phyloP scores from a whole-genome alignment of 164 flowering plant genomes.

The Berberis thunbergii region DNA sequence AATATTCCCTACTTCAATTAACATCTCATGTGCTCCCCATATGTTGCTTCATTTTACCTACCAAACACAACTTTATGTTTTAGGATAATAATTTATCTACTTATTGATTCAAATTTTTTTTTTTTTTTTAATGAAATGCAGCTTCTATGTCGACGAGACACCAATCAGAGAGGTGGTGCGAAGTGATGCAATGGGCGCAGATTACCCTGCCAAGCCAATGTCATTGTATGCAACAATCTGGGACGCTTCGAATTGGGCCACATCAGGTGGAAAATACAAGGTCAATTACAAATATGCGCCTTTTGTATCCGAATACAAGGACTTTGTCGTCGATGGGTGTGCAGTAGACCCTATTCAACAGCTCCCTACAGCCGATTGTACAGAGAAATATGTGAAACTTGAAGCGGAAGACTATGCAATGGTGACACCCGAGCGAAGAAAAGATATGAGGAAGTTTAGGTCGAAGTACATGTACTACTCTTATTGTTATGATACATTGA shows the following conservation, averaged over 20 bases:
- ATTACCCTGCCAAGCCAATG: slow-evolving; percentile 94
- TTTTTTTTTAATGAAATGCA: slow-evolving; percentile 12
- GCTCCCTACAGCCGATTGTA: slow-evolving; percentile 18
- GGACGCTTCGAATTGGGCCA: slow-evolving; percentile 96
- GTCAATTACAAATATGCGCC: slow-evolving; percentile 71
- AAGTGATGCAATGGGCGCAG: slow-evolving; percentile 62
- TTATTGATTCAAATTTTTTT: no score
- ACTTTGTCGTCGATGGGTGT: slow-evolving; percentile 68
- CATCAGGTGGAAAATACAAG: slow-evolving; percentile 68
- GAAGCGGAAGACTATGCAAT: slow-evolving; percentile 27
- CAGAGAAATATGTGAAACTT: slow-evolving; percentile 15
- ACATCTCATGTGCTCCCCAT: no score
- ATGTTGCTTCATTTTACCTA: no score
- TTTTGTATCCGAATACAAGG: slow-evolving; percentile 57
- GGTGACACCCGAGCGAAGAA: slow-evolving; percentile 29
- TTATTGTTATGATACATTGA: slow-evolving; percentile 62
- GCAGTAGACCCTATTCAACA: slow-evolving; percentile 46
- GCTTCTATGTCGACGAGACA: slow-evolving; percentile 80
- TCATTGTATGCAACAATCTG: slow-evolving; percentile 86
- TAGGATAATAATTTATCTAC: no score
- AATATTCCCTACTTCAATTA: no score
- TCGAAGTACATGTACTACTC: slow-evolving; percentile 74
- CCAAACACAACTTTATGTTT: no score
- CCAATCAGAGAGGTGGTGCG: slow-evolving; percentile 72
- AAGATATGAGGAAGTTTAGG: slow-evolving; percentile 57